Evolutionary conservation across 208 protist genomes (phyloP), one percentile per base, ranked within the genome.

Genomic region (Wallacemonas sp.): DNA sequence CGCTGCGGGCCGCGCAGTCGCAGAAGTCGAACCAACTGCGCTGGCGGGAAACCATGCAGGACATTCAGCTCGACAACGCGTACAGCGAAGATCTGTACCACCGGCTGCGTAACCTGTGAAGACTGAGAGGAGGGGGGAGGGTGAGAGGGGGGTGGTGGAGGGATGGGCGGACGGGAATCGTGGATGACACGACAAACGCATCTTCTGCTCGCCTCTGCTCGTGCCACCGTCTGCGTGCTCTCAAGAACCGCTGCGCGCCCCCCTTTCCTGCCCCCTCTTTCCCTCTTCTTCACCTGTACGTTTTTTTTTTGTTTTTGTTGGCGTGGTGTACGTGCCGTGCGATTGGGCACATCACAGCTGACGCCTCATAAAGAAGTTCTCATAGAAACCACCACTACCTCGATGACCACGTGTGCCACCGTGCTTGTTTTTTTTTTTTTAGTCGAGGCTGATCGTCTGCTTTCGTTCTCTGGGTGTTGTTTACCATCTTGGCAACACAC

Each of bases 21-120:
- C 53, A 71, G 33, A 65, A 81, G 46, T 64, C 65, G 30, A 71
- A 81, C 38, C 58, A 77, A 29, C 68, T 88, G 60, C 75, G 67
- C 21, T 44, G 86, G 48, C 71, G 81, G 38, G 82, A 92, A 36
- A 76, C 91, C 68, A 48, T 95, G 73, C 61, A 78, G 50, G 75
- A 91, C 37, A 79, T 92, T 26, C 68, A 78, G 30, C 36, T 34
- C 12, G 87, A 95, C 74, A 91, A 93, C 32, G 68, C 67, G 24
- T 89, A 85, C 59, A 93, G 85, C 55, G 83, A 85, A 30, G 71
- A 63, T 37, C 66, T 93, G 29, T 92, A 95, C 76, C 64, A 42
- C 22, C 77, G 87, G 38, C 36, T 95, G 37, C 37, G 90, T 17
- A 71, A 85, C 26, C 42, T 87, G 30, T 57, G 32, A 46, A 42